These are phyloP conservation scores for Boletus smithii DNA, from an alignment of 1,284 basidiomycete genomes.

Conservation along the genomic window DNA sequence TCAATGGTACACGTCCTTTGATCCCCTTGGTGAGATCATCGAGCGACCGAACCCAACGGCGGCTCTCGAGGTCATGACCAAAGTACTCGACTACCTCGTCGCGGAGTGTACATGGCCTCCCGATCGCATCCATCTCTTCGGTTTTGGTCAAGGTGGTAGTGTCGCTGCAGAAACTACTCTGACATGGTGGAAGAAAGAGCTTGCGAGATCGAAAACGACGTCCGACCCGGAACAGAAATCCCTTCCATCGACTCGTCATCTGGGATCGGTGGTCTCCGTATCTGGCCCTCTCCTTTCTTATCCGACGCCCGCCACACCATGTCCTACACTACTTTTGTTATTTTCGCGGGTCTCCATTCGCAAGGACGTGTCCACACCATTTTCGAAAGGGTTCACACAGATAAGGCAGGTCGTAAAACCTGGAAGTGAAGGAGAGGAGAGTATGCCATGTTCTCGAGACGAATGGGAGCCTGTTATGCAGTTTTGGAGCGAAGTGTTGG, in stretches of 20 bases:
- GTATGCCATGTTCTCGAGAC: slow-evolving; percentile 71
- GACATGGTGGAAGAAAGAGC: slow-evolving; percentile 34
- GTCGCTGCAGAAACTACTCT: slow-evolving; percentile 70
- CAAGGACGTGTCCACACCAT: slow-evolving; percentile 42
- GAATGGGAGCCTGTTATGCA: slow-evolving; percentile 84
- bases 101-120: slow-evolving; percentile 63
- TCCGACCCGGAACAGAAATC: too few relatives aligned
- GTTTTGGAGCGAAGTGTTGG: slow-evolving; percentile 78
- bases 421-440: slow-evolving; percentile 29
- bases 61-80: slow-evolving; percentile 54
- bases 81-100: slow-evolving; percentile 57
- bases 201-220: slow-evolving; percentile 6
- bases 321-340: slow-evolving; percentile 61
- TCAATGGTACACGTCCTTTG: slow-evolving; percentile 89
- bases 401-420: slow-evolving; percentile 43
- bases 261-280: slow-evolving; percentile 70
- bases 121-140: slow-evolving; percentile 77
- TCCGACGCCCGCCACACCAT: slow-evolving; percentile 53
- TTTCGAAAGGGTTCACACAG: slow-evolving; percentile 57
- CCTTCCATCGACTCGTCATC: slow-evolving; percentile 27
- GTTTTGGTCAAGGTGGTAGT: slow-evolving; percentile 87
- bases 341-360: slow-evolving; percentile 55
- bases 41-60: slow-evolving; percentile 68
- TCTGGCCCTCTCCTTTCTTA: slow-evolving; percentile 74
- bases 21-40: slow-evolving; percentile 72